Evolutionary conservation across 2,329 filamentous ascomycete genomes (phyloP), one percentile per base, ranked within the genome.

Genomic region (Colletotrichum somersetense): DNA sequence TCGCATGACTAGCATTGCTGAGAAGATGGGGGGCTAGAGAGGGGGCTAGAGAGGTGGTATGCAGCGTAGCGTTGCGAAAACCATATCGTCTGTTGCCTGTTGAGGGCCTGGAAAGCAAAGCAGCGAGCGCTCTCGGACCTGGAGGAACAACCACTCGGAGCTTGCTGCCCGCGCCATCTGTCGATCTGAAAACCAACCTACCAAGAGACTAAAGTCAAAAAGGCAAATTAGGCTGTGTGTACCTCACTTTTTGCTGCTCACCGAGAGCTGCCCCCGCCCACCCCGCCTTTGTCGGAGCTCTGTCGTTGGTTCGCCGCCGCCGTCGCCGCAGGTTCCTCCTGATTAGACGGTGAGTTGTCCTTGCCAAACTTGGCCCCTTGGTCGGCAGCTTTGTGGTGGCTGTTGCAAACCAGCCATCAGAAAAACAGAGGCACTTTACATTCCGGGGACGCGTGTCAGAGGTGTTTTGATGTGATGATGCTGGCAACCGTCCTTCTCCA

Each of bases 1-100:
- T 72, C 70, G 70, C 70, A 72, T 72, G 70, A 72, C 70, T 72
- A 70, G 70, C 46, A 70, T 52, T 66, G 26, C 33, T 68, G 68
- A 58, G 35, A 40, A 20, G 35, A 38, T 64, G n/a, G 50, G 38
- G 16, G 16, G 53, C 30, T 5, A 30, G 14, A 18, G 40, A 18
- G 44, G n/a, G 46, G 20, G 20, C 53, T 61, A 72, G 62, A 53
- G 33, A 42, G 52, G 42, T 71, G 46, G 66, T 58, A 30, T 30
- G 64, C 57, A 56, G 52, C 35, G 66, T 61, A 61, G 66, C 48
- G 66, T 61, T 70, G 38, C 23, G 62, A 46, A 26, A 46, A 64
- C 26, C 18, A 52, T 56, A 44, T 23, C 38, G 38, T 64, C 38
- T 46, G 20, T 53, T 46, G 35, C 48, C 50, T 59, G 66, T 61